Base-by-base conservation (phyloP, 345 rosid genomes). In the Anacardium occidentale region DNA sequence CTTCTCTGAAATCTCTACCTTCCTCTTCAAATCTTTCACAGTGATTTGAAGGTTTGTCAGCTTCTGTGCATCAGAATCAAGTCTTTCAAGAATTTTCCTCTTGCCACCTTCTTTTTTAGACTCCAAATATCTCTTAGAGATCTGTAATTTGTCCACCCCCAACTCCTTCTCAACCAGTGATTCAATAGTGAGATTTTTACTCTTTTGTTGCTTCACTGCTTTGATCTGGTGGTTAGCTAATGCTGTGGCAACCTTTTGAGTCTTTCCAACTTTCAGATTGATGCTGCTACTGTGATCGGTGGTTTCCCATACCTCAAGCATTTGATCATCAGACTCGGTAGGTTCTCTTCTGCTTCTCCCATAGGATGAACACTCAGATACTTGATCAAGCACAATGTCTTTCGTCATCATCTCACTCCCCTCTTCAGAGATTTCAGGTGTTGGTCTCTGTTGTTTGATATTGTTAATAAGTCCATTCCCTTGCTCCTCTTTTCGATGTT, bases 351-450 rank as follows among this genome's bases (percentile, higher is more conserved):
- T 84, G 77, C 91, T 87, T 64, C 79, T 81, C 60, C 94, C 91
- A 79, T 92, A 81, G 10, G 97, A 86, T 17, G 97, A 91, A 73
- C 88, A 83, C 74, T 91, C 99, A 2, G 98, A 96, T 55, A 84
- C 77, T 80, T 96, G 97, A 80, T 96, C 99, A 2, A 96, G 97
- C 76, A 96, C 79, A 64, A 93, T 93, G 78, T 96, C 99, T 83
- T 96, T 96, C 2, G 98, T 88, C 87, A 89, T 81, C 77, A 88
- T 85, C 63, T 82, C 93, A 29, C 69, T 82, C 67, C 83, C 87
- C 58, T 75, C 89, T 74, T 87, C 79, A 56, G 69, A 75, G 65
- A 79, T 83, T 70, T 90, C 90, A 20, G 69, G 74, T 67, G 76
- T 73, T 68, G 64, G 81, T 75, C 79, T 89, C 83, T 81, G 85